phyloP scores from a whole-genome alignment of 495 filamentous ascomycete species.

The Neurospora sp. region DNA sequence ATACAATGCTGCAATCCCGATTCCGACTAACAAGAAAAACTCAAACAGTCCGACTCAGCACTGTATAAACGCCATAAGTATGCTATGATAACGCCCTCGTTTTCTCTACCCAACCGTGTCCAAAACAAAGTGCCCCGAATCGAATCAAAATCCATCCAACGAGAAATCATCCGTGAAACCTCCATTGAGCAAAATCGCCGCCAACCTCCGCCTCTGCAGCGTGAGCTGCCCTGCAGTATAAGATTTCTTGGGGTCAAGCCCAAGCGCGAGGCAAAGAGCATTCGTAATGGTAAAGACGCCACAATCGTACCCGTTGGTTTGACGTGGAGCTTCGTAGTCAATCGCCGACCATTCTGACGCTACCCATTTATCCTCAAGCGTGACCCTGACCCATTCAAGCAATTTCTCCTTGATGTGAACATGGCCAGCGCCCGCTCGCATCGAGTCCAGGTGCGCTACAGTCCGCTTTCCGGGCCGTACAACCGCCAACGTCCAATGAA shows the following conservation, averaged over 20 bases:
- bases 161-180: conserved; percentile 45
- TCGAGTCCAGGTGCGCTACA: conserved; percentile 68
- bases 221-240: conserved; percentile 49
- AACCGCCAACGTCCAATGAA: conserved; percentile 59
- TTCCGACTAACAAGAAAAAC: background rate
- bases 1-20: background rate
- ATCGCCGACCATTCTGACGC: conserved; percentile 53
- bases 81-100: background rate
- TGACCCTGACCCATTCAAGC: conserved; percentile 45
- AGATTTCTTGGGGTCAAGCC: conserved; percentile 45
- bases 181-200: conserved; percentile 58
- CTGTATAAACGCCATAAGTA: background rate
- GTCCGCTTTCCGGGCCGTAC: conserved; percentile 52
- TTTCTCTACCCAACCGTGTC: background rate
- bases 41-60: background rate
- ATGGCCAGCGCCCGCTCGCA: conserved; percentile 30
- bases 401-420: conserved; percentile 8
- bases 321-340: conserved; percentile 37
- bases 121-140: background rate
- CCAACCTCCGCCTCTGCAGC: conserved; percentile 51
- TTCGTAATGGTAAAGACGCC: conserved; percentile 73
- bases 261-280: conserved; percentile 56
- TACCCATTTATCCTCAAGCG: conserved; percentile 46
- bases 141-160: conserved; percentile 19
- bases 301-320: conserved; percentile 68